Conservation (phyloP, 2,329 filamentous ascomycete species). For the Leptographium flavum region DNA sequence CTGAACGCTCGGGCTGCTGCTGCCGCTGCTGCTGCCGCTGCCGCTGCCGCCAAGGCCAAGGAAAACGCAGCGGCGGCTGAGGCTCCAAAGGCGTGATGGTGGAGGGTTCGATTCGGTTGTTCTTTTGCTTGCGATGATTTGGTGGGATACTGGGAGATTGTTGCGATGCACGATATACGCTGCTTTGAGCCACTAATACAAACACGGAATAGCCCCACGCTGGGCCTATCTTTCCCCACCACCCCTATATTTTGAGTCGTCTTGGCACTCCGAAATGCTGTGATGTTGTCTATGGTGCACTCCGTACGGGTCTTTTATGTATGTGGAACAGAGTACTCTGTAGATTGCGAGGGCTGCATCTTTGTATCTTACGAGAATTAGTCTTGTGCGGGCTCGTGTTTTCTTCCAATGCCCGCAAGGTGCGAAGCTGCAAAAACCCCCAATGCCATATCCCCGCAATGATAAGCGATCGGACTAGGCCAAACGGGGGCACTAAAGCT, state of each 20-base stretch:
- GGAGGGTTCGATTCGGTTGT: background rate
- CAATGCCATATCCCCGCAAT: background rate
- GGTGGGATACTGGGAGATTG: background rate
- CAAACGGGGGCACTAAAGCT: slow-evolving; percentile 1
- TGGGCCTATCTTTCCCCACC: background rate
- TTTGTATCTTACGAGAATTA: too few species aligned
- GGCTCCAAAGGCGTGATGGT: background rate
- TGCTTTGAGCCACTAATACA: background rate
- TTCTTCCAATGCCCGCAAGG: too few species aligned
- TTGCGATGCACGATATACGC: background rate
- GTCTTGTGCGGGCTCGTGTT: too few species aligned
- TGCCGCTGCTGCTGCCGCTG: background rate
- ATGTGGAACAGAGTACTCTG: too few species aligned
- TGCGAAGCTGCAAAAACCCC: background rate
- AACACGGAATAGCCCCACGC: background rate
- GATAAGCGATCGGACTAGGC: slow-evolving; percentile 3
- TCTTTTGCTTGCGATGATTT: background rate
- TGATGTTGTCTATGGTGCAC: too few species aligned
- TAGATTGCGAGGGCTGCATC: too few species aligned
- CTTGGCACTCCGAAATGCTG: background rate
- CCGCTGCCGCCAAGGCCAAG: background rate
- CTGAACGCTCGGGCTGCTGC: slow-evolving; percentile 11
- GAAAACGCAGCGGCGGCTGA: background rate
- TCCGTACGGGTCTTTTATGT: too few species aligned
- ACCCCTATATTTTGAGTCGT: background rate